Evolutionary conservation across 2,329 filamentous ascomycete genomes (phyloP), one percentile per base, ranked within the genome.

Genomic region (Paraconiothyrium brasiliense): DNA sequence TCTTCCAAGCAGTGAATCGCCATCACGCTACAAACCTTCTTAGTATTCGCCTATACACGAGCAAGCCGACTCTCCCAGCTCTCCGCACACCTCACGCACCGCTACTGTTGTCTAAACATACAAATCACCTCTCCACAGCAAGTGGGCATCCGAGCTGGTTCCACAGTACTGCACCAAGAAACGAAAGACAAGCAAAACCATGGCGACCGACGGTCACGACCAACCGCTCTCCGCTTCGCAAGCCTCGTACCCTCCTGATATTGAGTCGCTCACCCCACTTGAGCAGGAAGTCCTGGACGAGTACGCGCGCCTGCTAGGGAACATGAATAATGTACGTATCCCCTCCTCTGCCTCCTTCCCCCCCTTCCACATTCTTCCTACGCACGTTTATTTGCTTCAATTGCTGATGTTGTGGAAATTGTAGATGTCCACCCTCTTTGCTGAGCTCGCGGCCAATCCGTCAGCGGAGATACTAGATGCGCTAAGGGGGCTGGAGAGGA

Each of bases 261-360:
- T 69, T 13, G 78, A 81, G 46, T 72, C 65, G 11, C 77, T 97
- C 64, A 86, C 90, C 0, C 90, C 93, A 4, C 86, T 97, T 8
- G 94, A 99, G 82, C 94, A 97, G 78, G 93, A 98, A 76, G 91
- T 99, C 1, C 84, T 99, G 0, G 93, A 98, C 64, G 95, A 99
- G 79, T 99, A 99, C 75, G 89, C 94, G 69, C 86, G 90, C 14
- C 82, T 99, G 35, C 87, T 94, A 0, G 90, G 91, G 70, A 99
- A 98, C 76, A 90, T 99, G 85, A 97, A 96, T 74, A 91, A 91
- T 82, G 95, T 94, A 80, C 61, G 80, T 30, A 34, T 24, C 34
- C 49, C 44, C 57, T 20, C 35, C 41, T 37, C 39, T 20, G 20
- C 20, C 20, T 1, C 20, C 20, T 20, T 20, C 1, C 20, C 20